Evolutionary conservation across 2,329 filamentous ascomycete species (phyloP), one percentile per base, ranked within the genome.

Genomic region (Penicillium olsonii): DNA sequence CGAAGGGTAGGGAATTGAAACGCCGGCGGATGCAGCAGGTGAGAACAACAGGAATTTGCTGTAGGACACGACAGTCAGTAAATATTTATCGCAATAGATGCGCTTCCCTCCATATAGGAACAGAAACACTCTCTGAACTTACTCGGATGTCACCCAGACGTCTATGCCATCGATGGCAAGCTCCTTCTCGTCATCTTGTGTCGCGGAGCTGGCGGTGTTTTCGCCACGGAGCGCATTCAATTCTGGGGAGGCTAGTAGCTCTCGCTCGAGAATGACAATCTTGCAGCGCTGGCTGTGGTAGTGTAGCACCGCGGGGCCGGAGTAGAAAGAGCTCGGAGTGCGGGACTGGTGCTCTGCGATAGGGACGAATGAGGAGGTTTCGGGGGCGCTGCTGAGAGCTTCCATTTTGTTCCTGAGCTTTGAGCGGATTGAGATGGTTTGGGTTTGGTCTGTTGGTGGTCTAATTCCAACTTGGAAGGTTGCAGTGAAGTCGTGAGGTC

Each of bases 121-220:
- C n/a, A n/a, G n/a, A n/a, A 8, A 24, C 22, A 5, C 22, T 24
- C 22, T 24, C 22, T 24, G 22, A 8, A 59, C 69, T 55, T 64
- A 78, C 75, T 76, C 73, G 20, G 75, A 76, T 34, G 75, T 75
- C n/a, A 77, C 75, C 71, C 75, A 78, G 15, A 73, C 61, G 50
- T 75, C 70, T 5, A 78, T 57, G 10, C 60, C 67, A 11, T 71
- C 64, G 17, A 78, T 63, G 4, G 69, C 64, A 22, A 71, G 48
- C 42, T 72, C 67, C 17, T 63, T 69, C 26, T 61, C 65, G 18
- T 45, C 53, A 2, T 52, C 50, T 8, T 54, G 7, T 40, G 40
- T 38, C 35, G 49, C 24, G 37, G 39, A 10, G 45, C 47, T 59
- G 22, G 56, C 55, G 3, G 59, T 42, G 2, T 27, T 44, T 7